A percentile compares a stretch with the other conserved stretches of the same genome.
Evolutionary conservation across 2,329 filamentous ascomycete species (phyloP).

Genomic region (Claviceps maximensis): DNA sequence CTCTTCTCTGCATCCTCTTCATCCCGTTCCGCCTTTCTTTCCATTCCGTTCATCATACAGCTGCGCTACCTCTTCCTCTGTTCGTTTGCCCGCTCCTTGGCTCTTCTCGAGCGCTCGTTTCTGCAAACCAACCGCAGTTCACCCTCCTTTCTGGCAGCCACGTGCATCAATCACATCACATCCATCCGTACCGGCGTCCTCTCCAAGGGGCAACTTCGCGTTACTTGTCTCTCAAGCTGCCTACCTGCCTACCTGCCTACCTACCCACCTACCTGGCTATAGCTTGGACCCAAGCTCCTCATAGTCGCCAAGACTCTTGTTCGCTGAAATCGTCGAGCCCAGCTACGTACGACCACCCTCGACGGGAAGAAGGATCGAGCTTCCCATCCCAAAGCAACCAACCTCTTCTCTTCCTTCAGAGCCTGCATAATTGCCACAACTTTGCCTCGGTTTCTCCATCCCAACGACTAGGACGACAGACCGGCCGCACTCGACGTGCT

Average conservation of each 20-base stretch:
- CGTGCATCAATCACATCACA: slow-evolving; percentile 12
- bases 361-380: neutral
- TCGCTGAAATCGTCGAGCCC: neutral
- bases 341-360: neutral
- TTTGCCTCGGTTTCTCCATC: neutral
- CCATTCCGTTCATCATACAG: slow-evolving; percentile 22
- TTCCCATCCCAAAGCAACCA: neutral
- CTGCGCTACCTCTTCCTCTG: slow-evolving; percentile 17
- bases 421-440: neutral
- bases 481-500: slow-evolving; percentile 29
- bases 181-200: slow-evolving; percentile 3
- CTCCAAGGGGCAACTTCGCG: slow-evolving; percentile 7
- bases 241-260: neutral
- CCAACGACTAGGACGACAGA: neutral
- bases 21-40: slow-evolving; percentile 32
- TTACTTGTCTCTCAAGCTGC: slow-evolving; percentile 10
- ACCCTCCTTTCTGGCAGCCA: slow-evolving; percentile 25
- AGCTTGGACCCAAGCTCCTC: neutral
- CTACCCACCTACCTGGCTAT: neutral
- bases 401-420: neutral
- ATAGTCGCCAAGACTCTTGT: neutral
- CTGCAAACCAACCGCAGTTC: slow-evolving; percentile 12
- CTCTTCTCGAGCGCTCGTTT: slow-evolving; percentile 19
- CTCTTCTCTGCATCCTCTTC: slow-evolving; percentile 18
- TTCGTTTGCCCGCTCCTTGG: slow-evolving; percentile 25